Percentiles rank a stretch among this genome's conserved stretches.
phyloP scores from a whole-genome alignment of 176 grass and related monocot genomes.

The Hordeum vulgare region DNA sequence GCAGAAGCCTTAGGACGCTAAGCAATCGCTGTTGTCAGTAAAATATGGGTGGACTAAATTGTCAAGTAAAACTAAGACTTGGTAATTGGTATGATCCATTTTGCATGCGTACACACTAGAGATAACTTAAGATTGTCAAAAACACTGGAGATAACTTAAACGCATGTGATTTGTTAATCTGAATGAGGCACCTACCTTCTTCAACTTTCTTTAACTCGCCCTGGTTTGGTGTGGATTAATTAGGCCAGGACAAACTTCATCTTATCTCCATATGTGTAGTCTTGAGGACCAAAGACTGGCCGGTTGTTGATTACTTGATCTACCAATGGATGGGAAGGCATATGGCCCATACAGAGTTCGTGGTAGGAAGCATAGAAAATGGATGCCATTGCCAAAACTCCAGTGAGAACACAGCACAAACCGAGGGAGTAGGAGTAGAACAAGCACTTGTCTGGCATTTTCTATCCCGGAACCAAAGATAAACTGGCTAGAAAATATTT shows the following conservation, averaged over 20 bases:
- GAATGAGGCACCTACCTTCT: conserved; percentile 8
- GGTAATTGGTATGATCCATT: neutral
- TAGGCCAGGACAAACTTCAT: conserved; percentile 10
- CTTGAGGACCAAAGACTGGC: conserved; percentile 27
- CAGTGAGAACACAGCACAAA: neutral
- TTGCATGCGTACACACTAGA: neutral
- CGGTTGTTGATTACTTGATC: conserved; percentile 3
- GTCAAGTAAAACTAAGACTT: neutral
- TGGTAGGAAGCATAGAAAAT: neutral
- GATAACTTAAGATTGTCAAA: neutral
- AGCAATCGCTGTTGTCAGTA: neutral
- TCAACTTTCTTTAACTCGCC: conserved; percentile 10
- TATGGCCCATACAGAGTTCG: neutral
- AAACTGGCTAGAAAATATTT: neutral
- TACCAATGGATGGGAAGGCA: conserved; percentile 8
- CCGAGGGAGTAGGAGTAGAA: neutral
- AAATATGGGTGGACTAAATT: neutral
- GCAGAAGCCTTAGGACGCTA: neutral
- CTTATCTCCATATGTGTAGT: neutral
- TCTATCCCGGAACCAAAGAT: neutral
- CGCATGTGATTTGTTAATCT: neutral
- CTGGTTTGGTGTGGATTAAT: conserved; percentile 30
- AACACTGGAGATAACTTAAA: neutral
- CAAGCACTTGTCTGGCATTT: neutral
- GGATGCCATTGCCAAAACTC: neutral